phyloP scores from a whole-genome alignment of 2,329 filamentous ascomycete species.

The Fusarium siculi region DNA sequence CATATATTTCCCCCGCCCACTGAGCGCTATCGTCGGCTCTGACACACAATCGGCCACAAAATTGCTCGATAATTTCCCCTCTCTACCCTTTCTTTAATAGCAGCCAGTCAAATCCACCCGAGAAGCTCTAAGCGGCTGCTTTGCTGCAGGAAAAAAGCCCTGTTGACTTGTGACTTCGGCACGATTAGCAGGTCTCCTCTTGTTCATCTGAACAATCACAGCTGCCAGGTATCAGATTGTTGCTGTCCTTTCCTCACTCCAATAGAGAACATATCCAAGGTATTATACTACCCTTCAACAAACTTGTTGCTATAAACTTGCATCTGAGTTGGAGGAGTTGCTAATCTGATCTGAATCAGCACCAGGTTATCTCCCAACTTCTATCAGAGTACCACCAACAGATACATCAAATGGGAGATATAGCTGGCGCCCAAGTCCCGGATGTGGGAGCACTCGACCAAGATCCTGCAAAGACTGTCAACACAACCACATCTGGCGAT shows the following conservation, averaged over 20 bases:
- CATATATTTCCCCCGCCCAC: slow-evolving; percentile 14
- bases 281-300: not conserved
- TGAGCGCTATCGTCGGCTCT: slow-evolving; percentile 23
- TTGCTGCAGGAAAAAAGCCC: slow-evolving; percentile 19
- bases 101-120: slow-evolving; percentile 19
- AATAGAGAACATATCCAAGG: slow-evolving; percentile 2
- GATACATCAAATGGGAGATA: slow-evolving; percentile 39
- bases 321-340: not conserved
- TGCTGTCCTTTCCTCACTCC: not conserved
- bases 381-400: not conserved
- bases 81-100: slow-evolving; percentile 6
- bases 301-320: not conserved
- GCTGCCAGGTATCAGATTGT: not conserved
- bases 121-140: slow-evolving; percentile 20
- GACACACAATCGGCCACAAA: slow-evolving; percentile 32
- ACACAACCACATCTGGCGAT: slow-evolving; percentile 4
- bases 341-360: slow-evolving; percentile 9
- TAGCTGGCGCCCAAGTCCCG: slow-evolving; percentile 26
- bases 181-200: slow-evolving; percentile 9
- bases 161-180: slow-evolving; percentile 26
- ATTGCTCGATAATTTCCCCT: slow-evolving; percentile 23
- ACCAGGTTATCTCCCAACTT: not conserved
- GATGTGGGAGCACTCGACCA: slow-evolving; percentile 22
- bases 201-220: not conserved
- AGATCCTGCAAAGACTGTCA: slow-evolving; percentile 11